Evolutionary conservation across 1,284 basidiomycete species (phyloP).

Genomic region (Chiua sp.): DNA sequence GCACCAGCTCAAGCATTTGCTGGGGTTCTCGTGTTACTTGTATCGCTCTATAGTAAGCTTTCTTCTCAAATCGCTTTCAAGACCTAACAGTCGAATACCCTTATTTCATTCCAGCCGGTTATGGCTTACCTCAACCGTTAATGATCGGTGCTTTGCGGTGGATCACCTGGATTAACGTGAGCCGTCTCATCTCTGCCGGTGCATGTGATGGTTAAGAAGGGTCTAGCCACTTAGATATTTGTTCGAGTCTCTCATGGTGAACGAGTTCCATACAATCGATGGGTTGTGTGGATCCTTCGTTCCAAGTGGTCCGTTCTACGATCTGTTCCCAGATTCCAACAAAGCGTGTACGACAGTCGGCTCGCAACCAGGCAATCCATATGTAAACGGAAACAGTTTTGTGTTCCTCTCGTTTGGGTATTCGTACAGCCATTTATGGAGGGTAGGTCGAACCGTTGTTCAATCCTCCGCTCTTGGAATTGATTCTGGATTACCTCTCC

Average conservation of each 20-base stretch:
- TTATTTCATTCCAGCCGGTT: constrained; percentile 37
- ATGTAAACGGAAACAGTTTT: constrained; percentile 28
- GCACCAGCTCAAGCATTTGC: constrained; percentile 65
- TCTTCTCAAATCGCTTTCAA: neutral
- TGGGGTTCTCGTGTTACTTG: constrained; percentile 55
- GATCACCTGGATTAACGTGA: constrained; percentile 66
- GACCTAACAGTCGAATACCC: neutral
- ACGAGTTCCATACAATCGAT: constrained; percentile 58
- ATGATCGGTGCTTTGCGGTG: constrained; percentile 71
- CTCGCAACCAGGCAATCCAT: constrained; percentile 26
- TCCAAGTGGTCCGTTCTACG: constrained; percentile 59
- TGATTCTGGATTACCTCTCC: neutral
- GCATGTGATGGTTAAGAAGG: neutral
- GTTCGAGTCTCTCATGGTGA: constrained; percentile 57
- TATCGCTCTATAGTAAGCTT: constrained; percentile 51
- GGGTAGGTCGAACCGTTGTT: constrained; percentile 47
- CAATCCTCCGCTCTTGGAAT: neutral
- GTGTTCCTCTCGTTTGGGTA: constrained; percentile 68
- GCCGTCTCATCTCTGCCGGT: constrained; percentile 26
- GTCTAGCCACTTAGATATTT: constrained; percentile 52
- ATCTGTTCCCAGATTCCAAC: constrained; percentile 53
- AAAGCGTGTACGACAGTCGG: constrained; percentile 64
- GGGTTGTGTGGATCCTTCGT: constrained; percentile 48
- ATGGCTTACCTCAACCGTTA: constrained; percentile 54
- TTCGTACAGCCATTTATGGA: constrained; percentile 67